A percentile compares a stretch with the other conserved stretches of the same genome.
Conservation (phyloP, 176 grass and related monocot species). For the Melocanna baccifera region DNA sequence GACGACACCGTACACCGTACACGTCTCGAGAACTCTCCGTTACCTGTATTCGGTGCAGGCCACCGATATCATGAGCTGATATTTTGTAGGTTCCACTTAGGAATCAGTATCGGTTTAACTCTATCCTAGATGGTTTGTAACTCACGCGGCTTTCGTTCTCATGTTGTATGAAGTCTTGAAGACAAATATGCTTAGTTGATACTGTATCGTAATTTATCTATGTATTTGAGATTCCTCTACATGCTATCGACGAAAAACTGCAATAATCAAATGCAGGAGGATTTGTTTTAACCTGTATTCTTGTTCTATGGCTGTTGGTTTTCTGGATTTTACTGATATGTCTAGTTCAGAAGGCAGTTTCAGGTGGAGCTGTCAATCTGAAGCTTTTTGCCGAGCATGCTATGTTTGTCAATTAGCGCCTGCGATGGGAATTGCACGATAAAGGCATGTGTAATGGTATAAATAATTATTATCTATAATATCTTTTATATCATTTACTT, state of each 20-base stretch:
- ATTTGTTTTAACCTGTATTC: background rate
- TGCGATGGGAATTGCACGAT: background rate
- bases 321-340: background rate
- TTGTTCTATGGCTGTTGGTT: background rate
- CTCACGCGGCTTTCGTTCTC: background rate
- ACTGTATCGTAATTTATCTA: slow-evolving; percentile 8
- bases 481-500: too few relatives aligned
- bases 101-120: slow-evolving; percentile 51
- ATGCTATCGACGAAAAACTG: slow-evolving; percentile 27
- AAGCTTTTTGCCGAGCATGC: background rate
- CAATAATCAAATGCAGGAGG: slow-evolving; percentile 42
- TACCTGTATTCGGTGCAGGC: slow-evolving; percentile 34
- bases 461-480: too few relatives aligned
- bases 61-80: slow-evolving; percentile 31
- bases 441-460: too few relatives aligned
- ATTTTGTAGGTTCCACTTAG: slow-evolving; percentile 53
- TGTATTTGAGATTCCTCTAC: slow-evolving; percentile 37
- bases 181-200: slow-evolving; percentile 30
- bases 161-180: background rate
- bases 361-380: background rate
- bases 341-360: background rate
- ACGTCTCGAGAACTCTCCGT: slow-evolving; percentile 29
- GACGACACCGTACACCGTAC: slow-evolving; percentile 10
- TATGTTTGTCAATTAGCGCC: background rate
- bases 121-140: slow-evolving; percentile 44